Evolutionary conservation across 257 asterid species (phyloP), one percentile per base, ranked within the genome.

Genomic region (Solanum acaule): DNA sequence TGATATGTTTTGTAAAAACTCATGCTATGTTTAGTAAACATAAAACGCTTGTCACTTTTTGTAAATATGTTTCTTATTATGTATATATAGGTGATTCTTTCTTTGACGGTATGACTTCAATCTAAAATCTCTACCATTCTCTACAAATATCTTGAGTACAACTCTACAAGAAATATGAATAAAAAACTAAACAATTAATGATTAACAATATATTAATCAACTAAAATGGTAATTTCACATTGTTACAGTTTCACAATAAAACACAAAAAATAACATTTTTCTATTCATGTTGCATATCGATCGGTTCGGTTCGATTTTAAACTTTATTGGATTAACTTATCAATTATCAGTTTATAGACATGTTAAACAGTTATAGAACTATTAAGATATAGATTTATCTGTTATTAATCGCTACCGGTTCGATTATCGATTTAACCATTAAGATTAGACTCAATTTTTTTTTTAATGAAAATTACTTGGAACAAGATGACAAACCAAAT

Each of bases 321-420:
- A 2, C 1, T 52, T 52, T 52, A 52, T 52, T 3, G n/a, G 0
- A 0, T 52, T 18, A 18, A 52, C n/a, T 52, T 52, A 18, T 18
- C 63, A 52, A 52, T 52, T 52, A 52, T 0, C 2, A 52, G 4
- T 52, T 52, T 52, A 0, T 52, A 52, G 0, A 52, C 63, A 52
- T 52, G 23, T 0, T 52, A 52, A 2, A 52, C 10, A 16, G 0
- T 52, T 16, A 52, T 16, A 16, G 1, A 52, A 52, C n/a, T 0
- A 52, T 52, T 52, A 52, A 52, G 10, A 52, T 52, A 52, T 52
- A 16, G 6, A 18, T 18, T 52, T 18, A 6, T 6, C 0, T 52
- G 9, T 52, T 6, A 18, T 52, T 6, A 0, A 18, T 18, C 10
- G 1, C 0, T 52, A 52, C 1, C 63, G 0, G 9, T 52, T 52